A percentile compares a stretch with the other conserved stretches of the same genome.
These are phyloP conservation scores for Colletotrichum noveboracense DNA, from an alignment of 2,329 filamentous ascomycete genomes.

Conservation along the genomic window DNA sequence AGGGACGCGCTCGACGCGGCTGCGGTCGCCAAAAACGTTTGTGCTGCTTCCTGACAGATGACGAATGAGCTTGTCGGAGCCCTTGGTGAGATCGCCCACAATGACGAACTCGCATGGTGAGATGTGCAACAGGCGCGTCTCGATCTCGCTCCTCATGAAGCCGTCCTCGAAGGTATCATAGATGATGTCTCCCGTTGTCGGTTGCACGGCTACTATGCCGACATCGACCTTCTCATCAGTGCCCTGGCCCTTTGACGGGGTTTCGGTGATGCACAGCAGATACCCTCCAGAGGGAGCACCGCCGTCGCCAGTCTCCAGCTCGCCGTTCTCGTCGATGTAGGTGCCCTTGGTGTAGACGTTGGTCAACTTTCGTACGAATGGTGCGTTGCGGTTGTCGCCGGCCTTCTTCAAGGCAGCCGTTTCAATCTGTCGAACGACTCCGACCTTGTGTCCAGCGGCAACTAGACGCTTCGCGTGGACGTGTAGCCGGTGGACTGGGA, in stretches of 20 bases:
- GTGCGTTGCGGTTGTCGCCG: slow-evolving; percentile 90
- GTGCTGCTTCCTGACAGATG: slow-evolving; percentile 89
- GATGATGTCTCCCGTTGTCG: slow-evolving; percentile 92
- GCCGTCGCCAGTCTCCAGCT: slow-evolving; percentile 63
- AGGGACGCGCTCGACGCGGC: slow-evolving; percentile 80
- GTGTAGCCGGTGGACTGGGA: slow-evolving; percentile 87
- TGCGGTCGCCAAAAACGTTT: slow-evolving; percentile 91
- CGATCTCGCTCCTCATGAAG: slow-evolving; percentile 96
- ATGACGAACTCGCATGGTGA: slow-evolving; percentile 95
- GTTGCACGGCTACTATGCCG: slow-evolving; percentile 92
- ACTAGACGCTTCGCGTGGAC: slow-evolving; percentile 95
- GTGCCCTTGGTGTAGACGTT: slow-evolving; percentile 98
- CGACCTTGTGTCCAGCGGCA: slow-evolving; percentile 92
- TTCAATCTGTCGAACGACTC: slow-evolving; percentile 91
- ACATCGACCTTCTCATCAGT: slow-evolving; percentile 94
- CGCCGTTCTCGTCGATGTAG: slow-evolving; percentile 92
- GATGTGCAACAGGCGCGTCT: slow-evolving; percentile 93
- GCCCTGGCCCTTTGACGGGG: slow-evolving; percentile 75
- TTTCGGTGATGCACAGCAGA: slow-evolving; percentile 89
- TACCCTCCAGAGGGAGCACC: slow-evolving; percentile 77
- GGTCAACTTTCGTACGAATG: slow-evolving; percentile 90
- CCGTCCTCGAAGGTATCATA: slow-evolving; percentile 97
- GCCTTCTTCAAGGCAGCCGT: slow-evolving; percentile 95
- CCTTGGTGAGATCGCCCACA: slow-evolving; percentile 86
- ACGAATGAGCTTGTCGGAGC: slow-evolving; percentile 89